Evolutionary conservation across 2,329 filamentous ascomycete genomes (phyloP), one percentile per base, ranked within the genome.

Genomic region (Rhexocercosporidium sp.): DNA sequence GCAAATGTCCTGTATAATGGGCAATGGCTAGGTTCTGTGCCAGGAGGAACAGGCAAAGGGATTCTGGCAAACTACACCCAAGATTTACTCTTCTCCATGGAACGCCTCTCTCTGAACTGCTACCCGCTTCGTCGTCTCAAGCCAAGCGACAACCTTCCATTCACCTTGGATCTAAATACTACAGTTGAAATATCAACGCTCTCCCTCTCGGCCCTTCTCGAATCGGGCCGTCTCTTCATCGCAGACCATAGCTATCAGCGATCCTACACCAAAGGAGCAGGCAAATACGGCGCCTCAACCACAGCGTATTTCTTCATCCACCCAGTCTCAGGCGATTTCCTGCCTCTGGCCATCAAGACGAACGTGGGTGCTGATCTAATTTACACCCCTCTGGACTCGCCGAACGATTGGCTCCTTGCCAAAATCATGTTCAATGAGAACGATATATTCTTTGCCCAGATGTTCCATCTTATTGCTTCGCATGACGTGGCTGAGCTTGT

Each of bases 341-440:
- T 85, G 6, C 83, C 83, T 3, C 75, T 85, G 25, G 82, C 82
- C 2, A 83, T 85, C 69, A 79, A 80, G 67, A 81, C 82, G n/a
- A 83, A 83, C 65, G 75, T 77, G 16, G 79, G 79, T 18, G 74
- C 71, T 1, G 76, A 80, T 66, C 71, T 83, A 41, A 76, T 80
- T 6, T 85, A 85, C 73, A 85, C 83, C 2, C 82, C 83, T 2
- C 71, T 77, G 0, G 83, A 85, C 66, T 61, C 69, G 0, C 27
- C 72, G 3, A 78, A 79, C n/a, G 83, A 86, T 73, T 85, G 83
- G 83, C 72, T 83, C 6, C 73, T 85, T 4, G 84, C 83, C 6
- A 85, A 85, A 75, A 81, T 84, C 51, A 78, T 82, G 70, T 83
- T 82, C 71, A 83, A 84, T 59, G 73, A 77, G 29, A 84, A 85